A percentile compares a stretch with the other conserved stretches of the same genome.
Conservation (phyloP, 2,329 filamentous ascomycete genomes). For the Aaosphaeria pasadenensis region DNA sequence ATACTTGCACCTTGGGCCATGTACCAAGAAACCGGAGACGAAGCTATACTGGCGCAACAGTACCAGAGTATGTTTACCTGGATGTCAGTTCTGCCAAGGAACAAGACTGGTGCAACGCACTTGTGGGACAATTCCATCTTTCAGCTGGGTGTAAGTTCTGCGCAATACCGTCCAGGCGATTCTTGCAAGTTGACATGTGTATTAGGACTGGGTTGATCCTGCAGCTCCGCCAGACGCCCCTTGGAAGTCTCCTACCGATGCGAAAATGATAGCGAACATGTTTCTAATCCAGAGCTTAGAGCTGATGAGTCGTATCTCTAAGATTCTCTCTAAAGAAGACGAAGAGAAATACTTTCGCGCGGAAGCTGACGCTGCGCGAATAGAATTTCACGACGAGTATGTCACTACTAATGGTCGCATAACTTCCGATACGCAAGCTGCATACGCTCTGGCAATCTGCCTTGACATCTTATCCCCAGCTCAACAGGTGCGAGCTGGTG, state of each 20-base stretch:
- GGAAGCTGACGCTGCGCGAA: not conserved
- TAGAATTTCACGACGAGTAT: not conserved
- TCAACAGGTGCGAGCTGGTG: not conserved
- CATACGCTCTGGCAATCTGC: not conserved
- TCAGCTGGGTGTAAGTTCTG: not conserved
- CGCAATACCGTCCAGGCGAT: not conserved
- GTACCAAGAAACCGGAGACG: not conserved
- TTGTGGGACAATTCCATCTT: not conserved
- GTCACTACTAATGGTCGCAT: not conserved
- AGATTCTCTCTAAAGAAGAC: not conserved
- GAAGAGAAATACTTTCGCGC: not conserved
- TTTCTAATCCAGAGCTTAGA: not conserved
- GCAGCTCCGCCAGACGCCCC: not conserved
- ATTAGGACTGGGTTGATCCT: slow-evolving; percentile 1
- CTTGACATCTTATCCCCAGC: not conserved
- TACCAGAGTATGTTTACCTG: not conserved
- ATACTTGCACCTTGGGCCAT: not conserved
- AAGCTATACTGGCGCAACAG: not conserved
- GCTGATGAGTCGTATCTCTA: not conserved
- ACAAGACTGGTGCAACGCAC: not conserved
- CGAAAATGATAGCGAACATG: not conserved
- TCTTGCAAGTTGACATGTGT: not conserved
- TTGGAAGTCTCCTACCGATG: not conserved
- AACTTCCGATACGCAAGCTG: not conserved
- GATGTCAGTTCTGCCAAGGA: not conserved